Conservation (phyloP, 129 eudicot species). For the Dittrichia graveolens region DNA sequence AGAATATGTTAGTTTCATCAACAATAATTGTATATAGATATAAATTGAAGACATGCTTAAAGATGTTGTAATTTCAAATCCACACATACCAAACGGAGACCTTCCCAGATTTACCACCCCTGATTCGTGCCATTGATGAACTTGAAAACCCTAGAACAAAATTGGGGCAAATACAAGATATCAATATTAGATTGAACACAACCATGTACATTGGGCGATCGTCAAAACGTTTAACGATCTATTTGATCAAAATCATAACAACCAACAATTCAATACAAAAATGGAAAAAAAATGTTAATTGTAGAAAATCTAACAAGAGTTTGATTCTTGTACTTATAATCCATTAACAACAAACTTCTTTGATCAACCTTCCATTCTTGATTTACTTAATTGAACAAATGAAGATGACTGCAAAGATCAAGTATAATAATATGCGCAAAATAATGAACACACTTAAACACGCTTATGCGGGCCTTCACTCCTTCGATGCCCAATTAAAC, state of each 20-base stretch:
- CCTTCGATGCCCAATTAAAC: neutral
- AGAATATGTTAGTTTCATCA: neutral
- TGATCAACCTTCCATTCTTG: slow-evolving; percentile 27
- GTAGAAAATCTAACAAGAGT: neutral
- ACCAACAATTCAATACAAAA: neutral
- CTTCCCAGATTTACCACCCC: neutral
- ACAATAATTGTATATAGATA: slow-evolving; percentile 1
- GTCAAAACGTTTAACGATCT: slow-evolving; percentile 17
- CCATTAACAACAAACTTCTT: neutral
- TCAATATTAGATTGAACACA: slow-evolving; percentile 3
- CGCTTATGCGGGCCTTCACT: neutral
- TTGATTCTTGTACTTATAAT: slow-evolving; percentile 7
- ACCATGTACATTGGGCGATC: slow-evolving; percentile 18
- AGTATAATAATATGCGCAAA: slow-evolving; percentile 12
- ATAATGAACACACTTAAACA: slow-evolving; percentile 14
- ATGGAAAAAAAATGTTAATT: neutral
- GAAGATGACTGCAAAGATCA: slow-evolving; percentile 18
- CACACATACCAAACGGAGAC: slow-evolving; percentile 24
- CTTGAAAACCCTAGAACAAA: slow-evolving; percentile 27
- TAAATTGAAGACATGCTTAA: slow-evolving; percentile 21
- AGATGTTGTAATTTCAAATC: slow-evolving; percentile 14
- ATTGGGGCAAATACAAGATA: slow-evolving; percentile 11
- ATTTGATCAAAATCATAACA: neutral
- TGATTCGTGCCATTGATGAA: neutral
- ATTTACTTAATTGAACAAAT: slow-evolving; percentile 17